These are phyloP conservation scores for Biscogniauxia sp. DNA, from an alignment of 2,329 filamentous ascomycete species.

Conservation along the genomic window DNA sequence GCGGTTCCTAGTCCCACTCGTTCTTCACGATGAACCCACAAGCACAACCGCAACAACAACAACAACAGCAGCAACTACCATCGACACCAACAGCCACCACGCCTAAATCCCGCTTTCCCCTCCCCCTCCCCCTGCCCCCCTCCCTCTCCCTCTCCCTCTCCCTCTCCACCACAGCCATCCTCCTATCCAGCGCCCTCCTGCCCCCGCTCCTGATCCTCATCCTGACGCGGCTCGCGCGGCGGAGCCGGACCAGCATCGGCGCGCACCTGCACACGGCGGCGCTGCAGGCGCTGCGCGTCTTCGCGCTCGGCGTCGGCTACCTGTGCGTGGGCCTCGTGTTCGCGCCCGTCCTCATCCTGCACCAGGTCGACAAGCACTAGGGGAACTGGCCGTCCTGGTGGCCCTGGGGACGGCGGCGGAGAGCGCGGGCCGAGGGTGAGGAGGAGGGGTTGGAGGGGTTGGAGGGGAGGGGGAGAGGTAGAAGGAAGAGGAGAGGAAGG, in stretches of 20 bases:
- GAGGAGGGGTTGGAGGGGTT: no score
- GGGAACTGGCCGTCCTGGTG: conserved; percentile 10
- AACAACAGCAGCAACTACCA: no score
- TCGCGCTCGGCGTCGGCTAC: conserved; percentile 13
- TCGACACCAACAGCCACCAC: no score
- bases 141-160: no score
- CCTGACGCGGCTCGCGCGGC: neutral
- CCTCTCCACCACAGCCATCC: neutral
- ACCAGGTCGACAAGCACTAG: conserved; percentile 22
- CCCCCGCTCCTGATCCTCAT: neutral
- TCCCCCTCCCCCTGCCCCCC: no score
- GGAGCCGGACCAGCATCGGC: neutral
- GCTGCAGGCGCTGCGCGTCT: conserved; percentile 9
- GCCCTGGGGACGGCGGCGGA: neutral
- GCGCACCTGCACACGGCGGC: conserved; percentile 3
- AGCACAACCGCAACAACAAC: no score
- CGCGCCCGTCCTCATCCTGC: conserved; percentile 15
- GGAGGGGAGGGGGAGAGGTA: neutral
- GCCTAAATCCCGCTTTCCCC: no score
- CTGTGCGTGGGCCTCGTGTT: conserved; percentile 13
- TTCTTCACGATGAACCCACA: no score
- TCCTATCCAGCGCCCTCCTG: neutral
- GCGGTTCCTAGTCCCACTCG: no score
- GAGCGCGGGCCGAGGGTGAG: no score
- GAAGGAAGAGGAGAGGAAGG: neutral